These are phyloP conservation scores for Neofusicoccum parvum DNA, from an alignment of 2,329 filamentous ascomycete genomes.

Conservation along the genomic window DNA sequence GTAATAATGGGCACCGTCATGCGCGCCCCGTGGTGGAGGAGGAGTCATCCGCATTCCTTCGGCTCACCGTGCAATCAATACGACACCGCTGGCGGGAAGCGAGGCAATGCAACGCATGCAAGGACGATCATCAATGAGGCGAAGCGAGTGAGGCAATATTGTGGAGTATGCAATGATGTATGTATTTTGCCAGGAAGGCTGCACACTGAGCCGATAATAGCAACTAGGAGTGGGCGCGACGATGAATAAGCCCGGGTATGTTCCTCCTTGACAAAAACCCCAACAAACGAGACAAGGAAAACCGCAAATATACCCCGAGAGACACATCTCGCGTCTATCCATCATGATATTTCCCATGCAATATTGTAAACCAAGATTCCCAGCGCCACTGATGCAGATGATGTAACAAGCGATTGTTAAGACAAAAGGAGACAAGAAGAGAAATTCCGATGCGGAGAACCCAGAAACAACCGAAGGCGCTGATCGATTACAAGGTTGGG, in stretches of 20 bases:
- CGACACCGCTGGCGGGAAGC: conserved; percentile 1
- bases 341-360: conserved; percentile 15
- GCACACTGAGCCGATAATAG: conserved; percentile 13
- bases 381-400: conserved; percentile 21
- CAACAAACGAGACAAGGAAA: conserved; percentile 14
- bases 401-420: conserved; percentile 18
- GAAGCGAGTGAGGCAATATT: conserved; percentile 13
- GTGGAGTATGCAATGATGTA: conserved; percentile 10
- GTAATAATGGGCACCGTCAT: conserved; percentile 7
- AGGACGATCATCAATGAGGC: conserved; percentile 7
- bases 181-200: conserved; percentile 1
- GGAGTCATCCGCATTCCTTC: conserved; percentile 15
- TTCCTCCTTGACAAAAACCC: conserved; percentile 16
- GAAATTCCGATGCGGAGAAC: neutral
- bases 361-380: conserved; percentile 5
- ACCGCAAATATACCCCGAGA: conserved; percentile 3
- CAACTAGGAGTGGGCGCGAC: conserved; percentile 20
- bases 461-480: conserved; percentile 19
- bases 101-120: conserved; percentile 13
- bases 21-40: neutral
- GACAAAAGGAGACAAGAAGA: conserved; percentile 12
- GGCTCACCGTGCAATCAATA: conserved; percentile 9
- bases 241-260: conserved; percentile 19
- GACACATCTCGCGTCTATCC: conserved; percentile 19
- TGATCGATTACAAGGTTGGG: conserved; percentile 16